Conservation (phyloP, 371 early-diverging fungal species). For the Chytridiales sp. region DNA sequence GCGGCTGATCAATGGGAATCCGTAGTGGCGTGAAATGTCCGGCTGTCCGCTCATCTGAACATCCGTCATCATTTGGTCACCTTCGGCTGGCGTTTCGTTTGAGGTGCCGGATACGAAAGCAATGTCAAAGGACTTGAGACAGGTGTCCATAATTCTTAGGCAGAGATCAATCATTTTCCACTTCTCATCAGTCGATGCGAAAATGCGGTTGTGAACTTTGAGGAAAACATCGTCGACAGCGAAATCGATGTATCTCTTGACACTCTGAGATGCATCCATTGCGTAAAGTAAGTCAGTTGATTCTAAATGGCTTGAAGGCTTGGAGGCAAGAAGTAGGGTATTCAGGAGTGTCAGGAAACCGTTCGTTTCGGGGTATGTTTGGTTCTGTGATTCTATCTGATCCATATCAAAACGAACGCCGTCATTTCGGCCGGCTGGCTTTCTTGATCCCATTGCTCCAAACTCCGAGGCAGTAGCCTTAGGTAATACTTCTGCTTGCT, state of each 20-base stretch:
- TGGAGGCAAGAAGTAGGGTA: slow-evolving; percentile 45
- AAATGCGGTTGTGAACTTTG: slow-evolving; percentile 65
- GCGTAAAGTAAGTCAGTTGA: slow-evolving; percentile 1
- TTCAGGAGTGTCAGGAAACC: slow-evolving; percentile 75
- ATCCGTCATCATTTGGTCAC: not conserved
- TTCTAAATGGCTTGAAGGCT: not conserved
- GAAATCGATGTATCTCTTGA: slow-evolving; percentile 73
- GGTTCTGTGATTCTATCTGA: slow-evolving; percentile 68
- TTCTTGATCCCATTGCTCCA: no score
- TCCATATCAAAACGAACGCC: slow-evolving; percentile 75
- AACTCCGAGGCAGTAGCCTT: slow-evolving; percentile 29
- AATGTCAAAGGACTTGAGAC: slow-evolving; percentile 73
- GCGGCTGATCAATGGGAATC: slow-evolving; percentile 76
- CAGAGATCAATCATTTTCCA: slow-evolving; percentile 78
- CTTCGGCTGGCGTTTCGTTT: slow-evolving; percentile 20
- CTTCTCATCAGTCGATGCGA: slow-evolving; percentile 65
- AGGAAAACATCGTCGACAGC: slow-evolving; percentile 80
- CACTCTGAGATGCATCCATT: not conserved
- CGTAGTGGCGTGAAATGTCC: slow-evolving; percentile 63
- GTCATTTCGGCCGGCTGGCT: slow-evolving; percentile 12
- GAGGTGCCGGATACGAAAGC: slow-evolving; percentile 36
- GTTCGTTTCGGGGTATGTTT: slow-evolving; percentile 80
- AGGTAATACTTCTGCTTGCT: slow-evolving; percentile 67
- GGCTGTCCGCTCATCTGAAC: not conserved
- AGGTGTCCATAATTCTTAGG: slow-evolving; percentile 74